Base-by-base conservation (phyloP, 1,139 yeast genomes). In the Blastobotrys buckinghamii region DNA sequence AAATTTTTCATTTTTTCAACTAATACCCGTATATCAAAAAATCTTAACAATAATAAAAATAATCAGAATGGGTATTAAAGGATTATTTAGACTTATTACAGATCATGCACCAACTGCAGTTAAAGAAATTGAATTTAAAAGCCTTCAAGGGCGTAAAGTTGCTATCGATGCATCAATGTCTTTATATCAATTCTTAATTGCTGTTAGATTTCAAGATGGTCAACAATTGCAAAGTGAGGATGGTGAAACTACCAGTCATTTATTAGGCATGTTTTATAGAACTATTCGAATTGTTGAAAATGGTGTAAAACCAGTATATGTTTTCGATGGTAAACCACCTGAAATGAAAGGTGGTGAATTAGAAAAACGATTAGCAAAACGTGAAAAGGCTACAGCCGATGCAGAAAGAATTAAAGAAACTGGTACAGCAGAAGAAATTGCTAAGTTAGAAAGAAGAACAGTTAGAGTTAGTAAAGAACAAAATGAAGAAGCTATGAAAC, bases 201-300 rank as follows among this genome's bases (percentile, higher is more conserved):
- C 98, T 0, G 98, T 92, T 13, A 78, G 99, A 63, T 97, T 90
- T 60, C 87, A 84, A 48, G 97, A 92, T 64, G 99, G 99, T n/a
- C 90, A 82, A 56, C 96, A 89, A 64, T 73, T 92, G 61, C 83
- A 95, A 38, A 83, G 79, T 55, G 96, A 86, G 40, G 78, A 79
- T 16, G 98, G 98, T 29, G 96, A 89, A 58, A 90, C 97, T 6
- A 92, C 99, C 0, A 87, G 73, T 0, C 99, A 92, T 66, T 68
- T 94, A 55, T 88, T 89, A 82, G 99, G 98, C 1, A 84, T 92
- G 76, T 92, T 92, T 65, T 90, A 92, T 66, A 74, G 98, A 52
- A 94, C 98, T 0, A 75, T 92, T 47, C 72, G 96, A 50, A 78
- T 92, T 75, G 85, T 90, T 10, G 96, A 85, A 56, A 81, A 86